These are phyloP conservation scores for Pelargonium australe DNA, from an alignment of 441 rosid genomes.

Conservation along the genomic window DNA sequence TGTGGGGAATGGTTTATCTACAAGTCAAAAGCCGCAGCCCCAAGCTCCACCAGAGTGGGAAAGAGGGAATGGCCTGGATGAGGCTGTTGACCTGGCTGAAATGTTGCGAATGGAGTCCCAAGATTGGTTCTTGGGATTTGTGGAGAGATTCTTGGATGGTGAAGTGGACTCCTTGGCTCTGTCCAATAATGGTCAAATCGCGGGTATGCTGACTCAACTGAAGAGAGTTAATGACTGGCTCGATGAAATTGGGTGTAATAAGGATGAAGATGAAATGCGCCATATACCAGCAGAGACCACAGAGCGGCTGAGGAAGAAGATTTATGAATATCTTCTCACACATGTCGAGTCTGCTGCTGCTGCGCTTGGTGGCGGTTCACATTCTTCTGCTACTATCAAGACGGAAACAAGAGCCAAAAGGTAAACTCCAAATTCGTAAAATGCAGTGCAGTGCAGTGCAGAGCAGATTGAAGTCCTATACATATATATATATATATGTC, in stretches of 20 bases:
- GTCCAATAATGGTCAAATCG: constrained; percentile 71
- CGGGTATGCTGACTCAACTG: constrained; percentile 76
- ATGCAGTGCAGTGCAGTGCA: background rate
- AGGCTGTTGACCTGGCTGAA: constrained; percentile 70
- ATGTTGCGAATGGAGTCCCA: constrained; percentile 66
- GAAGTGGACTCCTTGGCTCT: constrained; percentile 54
- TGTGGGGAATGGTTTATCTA: background rate
- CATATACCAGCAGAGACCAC: constrained; percentile 55
- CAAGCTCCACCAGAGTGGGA: constrained; percentile 8
- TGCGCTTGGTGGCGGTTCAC: constrained; percentile 25
- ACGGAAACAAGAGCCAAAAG: background rate
- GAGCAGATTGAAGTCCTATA: background rate
- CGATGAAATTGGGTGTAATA: constrained; percentile 58
- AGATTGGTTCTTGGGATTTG: constrained; percentile 88
- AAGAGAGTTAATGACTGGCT: constrained; percentile 93
- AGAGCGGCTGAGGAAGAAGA: constrained; percentile 77
- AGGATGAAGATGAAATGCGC: constrained; percentile 49
- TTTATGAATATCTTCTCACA: constrained; percentile 87
- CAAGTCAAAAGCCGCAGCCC: background rate
- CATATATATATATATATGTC: too few species aligned
- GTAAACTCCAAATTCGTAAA: background rate
- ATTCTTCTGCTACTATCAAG: background rate
- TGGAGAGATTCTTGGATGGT: constrained; percentile 83
- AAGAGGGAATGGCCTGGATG: constrained; percentile 60
- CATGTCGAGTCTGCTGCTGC: constrained; percentile 97